phyloP scores from a whole-genome alignment of 192 early-diverging fungal species.

The Coemansia sp. region DNA sequence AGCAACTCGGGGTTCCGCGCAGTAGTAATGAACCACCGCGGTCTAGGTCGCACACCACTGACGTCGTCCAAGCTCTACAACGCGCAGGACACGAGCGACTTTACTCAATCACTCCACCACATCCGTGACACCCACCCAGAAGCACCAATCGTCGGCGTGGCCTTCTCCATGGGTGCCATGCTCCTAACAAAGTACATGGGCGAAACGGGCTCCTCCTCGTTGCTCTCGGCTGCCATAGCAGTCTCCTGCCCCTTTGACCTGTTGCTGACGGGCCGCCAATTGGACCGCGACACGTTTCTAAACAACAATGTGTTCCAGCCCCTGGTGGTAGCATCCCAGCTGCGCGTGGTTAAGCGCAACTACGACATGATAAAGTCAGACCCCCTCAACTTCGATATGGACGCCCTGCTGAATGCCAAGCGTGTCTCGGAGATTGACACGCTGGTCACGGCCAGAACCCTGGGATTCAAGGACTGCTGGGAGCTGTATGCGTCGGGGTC shows the following conservation, averaged over 20 bases:
- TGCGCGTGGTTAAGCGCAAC: conserved; percentile 26
- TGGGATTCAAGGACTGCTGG: conserved; percentile 70
- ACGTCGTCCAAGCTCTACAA: conserved; percentile 62
- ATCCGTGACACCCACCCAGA: conserved; percentile 48
- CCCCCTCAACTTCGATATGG: conserved; percentile 32
- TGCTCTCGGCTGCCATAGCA: conserved; percentile 61
- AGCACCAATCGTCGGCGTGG: conserved; percentile 67
- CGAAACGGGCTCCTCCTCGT: conserved; percentile 64
- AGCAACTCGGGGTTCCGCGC: conserved; percentile 50
- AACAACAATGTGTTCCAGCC: conserved; percentile 54
- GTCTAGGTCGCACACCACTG: conserved; percentile 6
- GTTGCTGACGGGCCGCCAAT: conserved; percentile 23
- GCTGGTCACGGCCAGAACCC: conserved; percentile 57
- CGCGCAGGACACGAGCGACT: conserved; percentile 71
- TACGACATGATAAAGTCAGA: conserved; percentile 32
- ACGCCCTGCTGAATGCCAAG: conserved; percentile 45
- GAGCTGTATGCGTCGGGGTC: conserved; percentile 67
- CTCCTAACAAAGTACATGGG: conserved; percentile 81
- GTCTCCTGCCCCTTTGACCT: conserved; percentile 79
- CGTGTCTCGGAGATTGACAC: conserved; percentile 76
- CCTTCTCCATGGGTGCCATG: conserved; percentile 83
- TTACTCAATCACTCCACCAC: background rate
- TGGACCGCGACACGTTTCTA: conserved; percentile 40
- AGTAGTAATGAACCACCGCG: conserved; percentile 51
- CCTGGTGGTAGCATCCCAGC: conserved; percentile 43